These are phyloP conservation scores for Yarrowia osloensis DNA, from an alignment of 805 yeast genomes.

Conservation along the genomic window DNA sequence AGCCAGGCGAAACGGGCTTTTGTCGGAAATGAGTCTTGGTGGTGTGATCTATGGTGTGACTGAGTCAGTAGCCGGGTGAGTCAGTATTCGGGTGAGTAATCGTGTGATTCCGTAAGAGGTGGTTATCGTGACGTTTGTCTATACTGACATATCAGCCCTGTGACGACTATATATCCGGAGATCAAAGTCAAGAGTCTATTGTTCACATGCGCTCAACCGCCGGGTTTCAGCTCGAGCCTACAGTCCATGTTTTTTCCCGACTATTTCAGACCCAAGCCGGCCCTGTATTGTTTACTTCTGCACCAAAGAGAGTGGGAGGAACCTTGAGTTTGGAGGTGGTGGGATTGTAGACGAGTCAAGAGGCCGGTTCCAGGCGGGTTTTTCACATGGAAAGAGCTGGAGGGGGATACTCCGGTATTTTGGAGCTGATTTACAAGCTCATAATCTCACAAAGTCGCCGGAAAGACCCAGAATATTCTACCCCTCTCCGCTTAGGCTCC, in stretches of 20 bases:
- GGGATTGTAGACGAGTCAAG: too few species aligned
- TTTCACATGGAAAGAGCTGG: not conserved
- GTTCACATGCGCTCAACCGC: not conserved
- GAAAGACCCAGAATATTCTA: not conserved
- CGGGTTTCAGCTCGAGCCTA: not conserved
- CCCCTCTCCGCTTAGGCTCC: not conserved
- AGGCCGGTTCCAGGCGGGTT: not conserved
- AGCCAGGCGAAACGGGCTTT: not conserved
- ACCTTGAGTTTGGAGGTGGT: not conserved
- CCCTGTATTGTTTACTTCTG: constrained; percentile 15
- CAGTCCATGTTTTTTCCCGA: constrained; percentile 20
- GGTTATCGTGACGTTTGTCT: too few species aligned
- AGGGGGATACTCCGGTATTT: not conserved
- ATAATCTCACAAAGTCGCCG: not conserved
- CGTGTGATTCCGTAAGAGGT: too few species aligned
- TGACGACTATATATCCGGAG: too few species aligned
- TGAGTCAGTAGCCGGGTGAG: too few species aligned
- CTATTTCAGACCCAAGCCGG: not conserved
- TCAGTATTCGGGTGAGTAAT: too few species aligned
- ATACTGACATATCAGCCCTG: too few species aligned
- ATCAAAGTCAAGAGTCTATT: too few species aligned
- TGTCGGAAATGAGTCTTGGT: not conserved
- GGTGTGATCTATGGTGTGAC: not conserved
- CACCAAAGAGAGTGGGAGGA: not conserved
- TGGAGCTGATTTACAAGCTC: not conserved